Percentiles rank a stretch among this genome's conserved stretches.
Conservation (phyloP, 2,329 filamentous ascomycete species). For the Cercospora nicotianae region DNA sequence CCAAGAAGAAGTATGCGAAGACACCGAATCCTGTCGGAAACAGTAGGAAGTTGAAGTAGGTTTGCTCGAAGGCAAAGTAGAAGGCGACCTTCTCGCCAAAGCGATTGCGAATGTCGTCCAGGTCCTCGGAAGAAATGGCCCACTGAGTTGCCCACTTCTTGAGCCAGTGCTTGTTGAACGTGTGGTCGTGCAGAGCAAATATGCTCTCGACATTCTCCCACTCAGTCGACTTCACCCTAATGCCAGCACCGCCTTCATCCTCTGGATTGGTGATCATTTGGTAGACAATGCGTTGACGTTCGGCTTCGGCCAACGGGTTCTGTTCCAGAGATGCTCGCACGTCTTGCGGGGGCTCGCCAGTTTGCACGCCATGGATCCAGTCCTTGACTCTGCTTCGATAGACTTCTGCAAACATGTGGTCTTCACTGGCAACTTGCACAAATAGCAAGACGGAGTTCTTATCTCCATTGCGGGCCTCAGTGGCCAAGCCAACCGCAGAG, state of each 20-base stretch:
- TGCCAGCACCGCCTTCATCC: slow-evolving; percentile 52
- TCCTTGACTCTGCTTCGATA: slow-evolving; percentile 82
- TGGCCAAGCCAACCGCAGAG: slow-evolving; percentile 75
- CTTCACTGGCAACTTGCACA: slow-evolving; percentile 72
- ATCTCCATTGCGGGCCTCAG: slow-evolving; percentile 81
- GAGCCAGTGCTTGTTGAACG: slow-evolving; percentile 55
- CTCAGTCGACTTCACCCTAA: slow-evolving; percentile 52
- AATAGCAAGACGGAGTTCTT: slow-evolving; percentile 77
- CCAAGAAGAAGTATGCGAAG: slow-evolving; percentile 76
- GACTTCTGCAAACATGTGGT: slow-evolving; percentile 74
- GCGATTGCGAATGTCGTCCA: slow-evolving; percentile 54
- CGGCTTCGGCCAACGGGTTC: slow-evolving; percentile 81
- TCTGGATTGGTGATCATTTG: slow-evolving; percentile 61
- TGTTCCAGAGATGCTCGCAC: slow-evolving; percentile 65
- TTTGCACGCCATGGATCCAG: slow-evolving; percentile 86
- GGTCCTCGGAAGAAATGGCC: slow-evolving; percentile 48
- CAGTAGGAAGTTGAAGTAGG: slow-evolving; percentile 83
- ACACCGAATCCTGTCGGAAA: slow-evolving; percentile 78
- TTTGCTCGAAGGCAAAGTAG: slow-evolving; percentile 92
- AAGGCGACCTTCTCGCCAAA: slow-evolving; percentile 70
- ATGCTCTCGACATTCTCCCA: slow-evolving; percentile 53
- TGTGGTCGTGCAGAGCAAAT: slow-evolving; percentile 53
- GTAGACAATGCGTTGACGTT: slow-evolving; percentile 84
- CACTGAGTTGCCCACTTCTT: slow-evolving; percentile 53
- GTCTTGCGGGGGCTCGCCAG: slow-evolving; percentile 72